phyloP scores from a whole-genome alignment of 2,329 filamentous ascomycete species.

The Diaporthe humulicola region DNA sequence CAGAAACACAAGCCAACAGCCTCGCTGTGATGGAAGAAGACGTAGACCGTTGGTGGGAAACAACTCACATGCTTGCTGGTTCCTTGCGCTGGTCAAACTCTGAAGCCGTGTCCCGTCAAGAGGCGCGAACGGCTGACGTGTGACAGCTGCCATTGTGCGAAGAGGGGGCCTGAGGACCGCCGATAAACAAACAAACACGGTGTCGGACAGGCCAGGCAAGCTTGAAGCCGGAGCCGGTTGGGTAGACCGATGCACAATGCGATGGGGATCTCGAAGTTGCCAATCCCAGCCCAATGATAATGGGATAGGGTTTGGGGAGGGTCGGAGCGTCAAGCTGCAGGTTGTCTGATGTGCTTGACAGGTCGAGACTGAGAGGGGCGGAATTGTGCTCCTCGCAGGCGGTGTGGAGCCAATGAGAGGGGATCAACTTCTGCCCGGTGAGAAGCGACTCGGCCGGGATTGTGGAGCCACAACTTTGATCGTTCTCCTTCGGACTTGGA shows the following conservation, averaged over 20 bases:
- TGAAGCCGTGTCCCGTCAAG: slow-evolving; percentile 78
- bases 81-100: slow-evolving; percentile 80
- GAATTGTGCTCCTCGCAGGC: slow-evolving; percentile 32
- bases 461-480: slow-evolving; percentile 36
- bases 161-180: not conserved
- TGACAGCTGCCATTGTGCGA: slow-evolving; percentile 65
- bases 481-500: slow-evolving; percentile 4
- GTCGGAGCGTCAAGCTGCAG: slow-evolving; percentile 37
- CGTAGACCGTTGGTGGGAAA: not conserved
- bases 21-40: not conserved
- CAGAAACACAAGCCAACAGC: slow-evolving; percentile 2
- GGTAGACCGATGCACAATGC: slow-evolving; percentile 23
- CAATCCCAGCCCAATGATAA: slow-evolving; percentile 29
- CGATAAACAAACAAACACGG: slow-evolving; percentile 37
- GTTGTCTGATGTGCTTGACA: slow-evolving; percentile 30
- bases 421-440: slow-evolving; percentile 34
- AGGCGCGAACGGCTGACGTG: slow-evolving; percentile 82
- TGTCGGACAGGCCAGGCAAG: slow-evolving; percentile 22
- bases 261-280: slow-evolving; percentile 14
- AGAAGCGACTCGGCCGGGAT: slow-evolving; percentile 33
- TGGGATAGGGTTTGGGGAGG: slow-evolving; percentile 34
- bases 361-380: slow-evolving; percentile 28
- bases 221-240: not conserved
- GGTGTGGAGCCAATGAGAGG: slow-evolving; percentile 35
- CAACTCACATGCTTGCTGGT: slow-evolving; percentile 78